Base-by-base conservation (phyloP, 768 basidiomycete species). In the Tylopilus subfusipes region DNA sequence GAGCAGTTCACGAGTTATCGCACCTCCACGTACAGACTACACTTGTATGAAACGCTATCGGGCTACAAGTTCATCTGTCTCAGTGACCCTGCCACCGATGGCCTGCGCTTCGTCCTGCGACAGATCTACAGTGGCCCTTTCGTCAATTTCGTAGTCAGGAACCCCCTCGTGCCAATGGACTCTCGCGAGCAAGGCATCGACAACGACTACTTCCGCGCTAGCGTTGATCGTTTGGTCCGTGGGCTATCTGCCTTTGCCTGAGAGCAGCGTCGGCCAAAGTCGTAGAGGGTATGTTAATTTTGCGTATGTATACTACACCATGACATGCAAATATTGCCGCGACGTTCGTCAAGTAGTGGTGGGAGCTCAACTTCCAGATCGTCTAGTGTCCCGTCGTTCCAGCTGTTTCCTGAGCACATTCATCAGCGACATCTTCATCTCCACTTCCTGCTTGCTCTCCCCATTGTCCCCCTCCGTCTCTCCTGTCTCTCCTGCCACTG, bases 61-160 rank as follows among this genome's bases (percentile, higher is more conserved):
- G 90, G 92, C 14, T 97, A 93, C 83, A 94, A 93, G 68, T 96
- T 99, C 72, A 79, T 98, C 65, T 91, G 98, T 78, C 82, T 98
- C 60, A 90, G 86, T 57, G 93, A 97, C 65, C 90, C 92, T 1
- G 79, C 79, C 52, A 77, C 88, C 34, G 95, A 98, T 57, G 88
- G 89, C 2, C 76, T 95, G 43, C 86, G 89, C 18, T 85, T 85
- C 63, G 77, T 92, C 50, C 73, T 98, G 36, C 84, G 88, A n/a
- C 89, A 92, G 66, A 83, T 98, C 59, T 95, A 98, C 70, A 78
- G 82, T n/a, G 93, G 93, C 3, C 93, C 94, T 0, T 98, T 98
- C 75, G 71, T 97, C 40, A 93, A 97, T 70, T 92, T 86, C 66
- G 93, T 97, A 29, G 93, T 95, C 42, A 83, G 93, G 50, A 98